phyloP scores from a whole-genome alignment of 345 rosid genomes.

The Camelina laxa region DNA sequence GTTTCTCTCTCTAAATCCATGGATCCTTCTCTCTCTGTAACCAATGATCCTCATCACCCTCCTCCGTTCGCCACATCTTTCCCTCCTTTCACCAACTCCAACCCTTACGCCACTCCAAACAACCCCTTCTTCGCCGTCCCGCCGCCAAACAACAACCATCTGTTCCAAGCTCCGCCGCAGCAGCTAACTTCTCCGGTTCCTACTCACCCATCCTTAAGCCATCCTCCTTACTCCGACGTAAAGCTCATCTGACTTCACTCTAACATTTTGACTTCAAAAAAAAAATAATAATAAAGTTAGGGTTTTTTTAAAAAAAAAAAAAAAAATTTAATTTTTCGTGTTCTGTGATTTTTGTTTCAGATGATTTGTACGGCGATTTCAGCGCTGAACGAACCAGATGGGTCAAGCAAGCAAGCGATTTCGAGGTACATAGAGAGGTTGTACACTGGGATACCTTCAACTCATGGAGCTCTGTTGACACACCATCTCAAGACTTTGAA shows the following conservation, averaged over 20 bases:
- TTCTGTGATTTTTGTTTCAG: conserved; percentile 33
- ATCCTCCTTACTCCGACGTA: conserved; percentile 52
- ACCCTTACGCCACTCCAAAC: conserved; percentile 1
- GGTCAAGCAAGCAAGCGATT: conserved; percentile 86
- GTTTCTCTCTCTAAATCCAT: conserved; percentile 46
- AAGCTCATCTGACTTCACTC: conserved; percentile 27
- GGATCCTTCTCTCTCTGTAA: conserved; percentile 46
- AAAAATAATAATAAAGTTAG: not conserved
- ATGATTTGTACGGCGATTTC: conserved; percentile 79
- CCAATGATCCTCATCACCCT: conserved; percentile 45
- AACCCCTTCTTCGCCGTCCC: conserved; percentile 29
- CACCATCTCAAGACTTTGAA: conserved; percentile 72
- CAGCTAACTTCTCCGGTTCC: not conserved
- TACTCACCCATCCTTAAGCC: conserved; percentile 8
- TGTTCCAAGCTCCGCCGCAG: conserved; percentile 24
- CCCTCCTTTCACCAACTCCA: conserved; percentile 36
- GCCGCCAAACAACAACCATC: conserved; percentile 41
- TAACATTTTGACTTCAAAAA: conserved; percentile 3
- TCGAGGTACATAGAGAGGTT: conserved; percentile 68
- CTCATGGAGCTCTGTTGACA: conserved; percentile 65
- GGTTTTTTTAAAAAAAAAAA: not conserved
- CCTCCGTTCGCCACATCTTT: conserved; percentile 28
- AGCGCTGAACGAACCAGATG: conserved; percentile 72
- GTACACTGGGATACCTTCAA: conserved; percentile 64
- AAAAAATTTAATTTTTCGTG: not conserved